phyloP scores from a whole-genome alignment of 208 protist species.

The Crithidia fasciculata region DNA sequence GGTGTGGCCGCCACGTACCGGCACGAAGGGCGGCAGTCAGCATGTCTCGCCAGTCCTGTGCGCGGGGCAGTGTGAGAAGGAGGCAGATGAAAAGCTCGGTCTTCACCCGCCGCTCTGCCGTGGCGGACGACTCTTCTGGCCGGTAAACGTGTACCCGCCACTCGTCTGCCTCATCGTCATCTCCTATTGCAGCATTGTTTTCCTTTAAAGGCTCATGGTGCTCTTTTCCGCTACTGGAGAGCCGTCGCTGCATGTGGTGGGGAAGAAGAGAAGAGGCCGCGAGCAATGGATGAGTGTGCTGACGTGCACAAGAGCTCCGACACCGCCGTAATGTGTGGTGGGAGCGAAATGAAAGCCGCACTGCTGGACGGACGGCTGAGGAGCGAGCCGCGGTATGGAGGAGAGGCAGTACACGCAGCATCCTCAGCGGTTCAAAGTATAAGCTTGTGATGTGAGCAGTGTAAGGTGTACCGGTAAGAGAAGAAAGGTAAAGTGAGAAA shows the following conservation, averaged over 20 bases:
- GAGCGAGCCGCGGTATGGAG: too few species aligned
- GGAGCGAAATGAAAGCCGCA: too few species aligned
- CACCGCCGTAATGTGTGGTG: too few species aligned
- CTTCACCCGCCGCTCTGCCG: conserved; percentile 21
- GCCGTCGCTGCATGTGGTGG: background rate
- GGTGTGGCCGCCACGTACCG: conserved; percentile 50
- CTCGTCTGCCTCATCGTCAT: conserved; percentile 22
- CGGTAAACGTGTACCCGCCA: conserved; percentile 16
- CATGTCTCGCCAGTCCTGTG: conserved; percentile 74
- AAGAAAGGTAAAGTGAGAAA: too few species aligned
- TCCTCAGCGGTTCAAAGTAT: too few species aligned
- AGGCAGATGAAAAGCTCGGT: conserved; percentile 47
- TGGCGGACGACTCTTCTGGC: conserved; percentile 9
- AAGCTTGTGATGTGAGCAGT: too few species aligned
- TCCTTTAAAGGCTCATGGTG: background rate
- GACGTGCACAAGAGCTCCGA: too few species aligned
- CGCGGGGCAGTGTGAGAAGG: conserved; percentile 48
- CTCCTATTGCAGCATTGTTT: background rate
- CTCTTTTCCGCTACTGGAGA: too few species aligned
- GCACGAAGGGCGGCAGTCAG: conserved; percentile 56
- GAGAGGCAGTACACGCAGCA: too few species aligned
- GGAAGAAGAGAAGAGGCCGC: background rate
- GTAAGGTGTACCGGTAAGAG: too few species aligned
- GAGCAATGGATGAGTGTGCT: too few species aligned
- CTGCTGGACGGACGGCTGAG: too few species aligned